Conservation (phyloP, 2,329 filamentous ascomycete species). For the Daldinia eschscholtzii region DNA sequence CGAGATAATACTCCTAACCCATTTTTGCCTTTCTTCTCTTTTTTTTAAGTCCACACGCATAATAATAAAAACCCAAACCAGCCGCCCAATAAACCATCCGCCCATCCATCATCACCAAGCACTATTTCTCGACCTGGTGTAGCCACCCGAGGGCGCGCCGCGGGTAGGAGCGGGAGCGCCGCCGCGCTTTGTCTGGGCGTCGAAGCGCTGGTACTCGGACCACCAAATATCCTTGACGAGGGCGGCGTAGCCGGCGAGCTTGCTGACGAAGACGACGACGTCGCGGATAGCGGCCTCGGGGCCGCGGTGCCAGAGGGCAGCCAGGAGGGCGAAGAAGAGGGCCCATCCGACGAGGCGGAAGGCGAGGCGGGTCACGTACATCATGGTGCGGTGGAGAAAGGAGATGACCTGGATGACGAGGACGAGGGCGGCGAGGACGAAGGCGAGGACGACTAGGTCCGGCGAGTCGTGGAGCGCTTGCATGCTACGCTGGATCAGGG, state of each 20-base stretch:
- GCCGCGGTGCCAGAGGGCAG: conserved; percentile 74
- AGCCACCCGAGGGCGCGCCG: conserved; percentile 32
- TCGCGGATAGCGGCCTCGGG: conserved; percentile 74
- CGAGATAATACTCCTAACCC: conserved; percentile 12
- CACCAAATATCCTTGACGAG: conserved; percentile 68
- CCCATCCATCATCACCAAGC: conserved; percentile 20
- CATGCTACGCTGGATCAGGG: conserved; percentile 58
- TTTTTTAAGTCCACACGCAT: neutral
- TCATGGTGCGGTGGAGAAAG: conserved; percentile 77
- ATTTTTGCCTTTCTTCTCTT: neutral
- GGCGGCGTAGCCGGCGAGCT: conserved; percentile 61
- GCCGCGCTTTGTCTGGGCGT: conserved; percentile 59
- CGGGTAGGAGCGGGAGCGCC: conserved; percentile 26
- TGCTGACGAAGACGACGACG: conserved; percentile 58
- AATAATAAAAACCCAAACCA: neutral
- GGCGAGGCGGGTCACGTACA: conserved; percentile 81
- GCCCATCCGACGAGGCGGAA: conserved; percentile 75
- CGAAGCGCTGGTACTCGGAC: conserved; percentile 69
- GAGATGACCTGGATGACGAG: conserved; percentile 75
- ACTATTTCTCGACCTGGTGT: conserved; percentile 32
- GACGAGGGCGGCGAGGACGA: conserved; percentile 68
- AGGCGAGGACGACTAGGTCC: conserved; percentile 59
- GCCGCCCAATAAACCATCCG: neutral
- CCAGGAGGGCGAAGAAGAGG: conserved; percentile 64
- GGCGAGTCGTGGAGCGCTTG: conserved; percentile 56